phyloP scores from a whole-genome alignment of 2,329 filamentous ascomycete genomes.

The Paraphoma sp. region DNA sequence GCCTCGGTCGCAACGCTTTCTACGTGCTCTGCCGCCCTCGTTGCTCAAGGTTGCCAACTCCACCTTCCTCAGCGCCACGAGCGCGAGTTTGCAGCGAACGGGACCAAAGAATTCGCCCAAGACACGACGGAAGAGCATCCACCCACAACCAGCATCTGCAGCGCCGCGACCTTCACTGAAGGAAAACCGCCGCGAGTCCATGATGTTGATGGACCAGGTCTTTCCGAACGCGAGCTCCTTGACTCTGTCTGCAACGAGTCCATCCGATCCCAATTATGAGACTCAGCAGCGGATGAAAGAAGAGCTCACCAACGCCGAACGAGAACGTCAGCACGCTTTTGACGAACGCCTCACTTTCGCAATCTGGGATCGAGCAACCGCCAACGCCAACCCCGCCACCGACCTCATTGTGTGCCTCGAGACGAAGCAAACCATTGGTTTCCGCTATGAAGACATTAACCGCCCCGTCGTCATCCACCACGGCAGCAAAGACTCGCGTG shows the following conservation, averaged over 20 bases:
- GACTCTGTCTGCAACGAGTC: conserved; percentile 33
- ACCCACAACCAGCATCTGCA: conserved; percentile 21
- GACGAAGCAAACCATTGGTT: conserved; percentile 87
- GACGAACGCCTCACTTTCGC: conserved; percentile 87
- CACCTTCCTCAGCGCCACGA: conserved; percentile 91
- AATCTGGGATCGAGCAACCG: conserved; percentile 93
- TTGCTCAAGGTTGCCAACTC: conserved; percentile 94
- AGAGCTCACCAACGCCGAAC: conserved; percentile 69
- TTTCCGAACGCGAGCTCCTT: conserved; percentile 48
- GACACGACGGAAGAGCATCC: conserved; percentile 38
- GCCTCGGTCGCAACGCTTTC: conserved; percentile 88
- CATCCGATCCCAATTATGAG: conserved; percentile 40
- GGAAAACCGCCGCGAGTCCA: conserved; percentile 52
- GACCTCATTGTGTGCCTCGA: conserved; percentile 93
- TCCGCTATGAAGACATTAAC: conserved; percentile 95
- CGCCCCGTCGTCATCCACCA: conserved; percentile 92
- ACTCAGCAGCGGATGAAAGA: conserved; percentile 48
- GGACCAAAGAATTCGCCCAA: conserved; percentile 61
- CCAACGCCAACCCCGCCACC: conserved; percentile 89
- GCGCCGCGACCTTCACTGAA: conserved; percentile 29
- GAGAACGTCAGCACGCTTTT: conserved; percentile 76
- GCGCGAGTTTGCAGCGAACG: conserved; percentile 71
- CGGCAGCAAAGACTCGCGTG: conserved; percentile 85
- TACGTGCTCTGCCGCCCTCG: conserved; percentile 87
- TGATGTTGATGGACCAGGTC: conserved; percentile 58